Base-by-base conservation (phyloP, 2,329 filamentous ascomycete genomes). In the Trichoderma polysporum region DNA sequence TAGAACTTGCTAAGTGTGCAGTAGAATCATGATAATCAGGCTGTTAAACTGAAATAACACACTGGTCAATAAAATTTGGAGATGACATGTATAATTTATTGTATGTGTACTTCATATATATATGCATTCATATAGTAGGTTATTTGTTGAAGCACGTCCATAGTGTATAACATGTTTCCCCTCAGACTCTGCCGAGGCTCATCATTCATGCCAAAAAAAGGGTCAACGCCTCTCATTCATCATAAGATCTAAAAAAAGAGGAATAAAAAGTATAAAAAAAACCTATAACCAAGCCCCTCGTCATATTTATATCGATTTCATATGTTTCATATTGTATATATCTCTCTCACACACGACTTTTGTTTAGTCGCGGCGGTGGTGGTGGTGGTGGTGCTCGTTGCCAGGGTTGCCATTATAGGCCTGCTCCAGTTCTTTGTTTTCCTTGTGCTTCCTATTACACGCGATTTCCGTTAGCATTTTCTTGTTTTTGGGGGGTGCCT, bases 381-480 rank as follows among this genome's bases (percentile, higher is more conserved):
- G 57, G 15, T 60, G 25, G 12, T 56, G 50, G 41, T 54, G 52
- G 25, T n/a, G n/a, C 1, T 22, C 9, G 33, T 27, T 19, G 45
- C n/a, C n/a, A n/a, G n/a, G n/a, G n/a, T 47, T 27, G 6, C 33
- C 47, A 7, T 45, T 22, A 37, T 35, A 35, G 47, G 52, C 52
- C 33, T 63, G 19, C 22, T 62, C 31, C 25, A 27, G n/a, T 29
- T 39, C 29, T 25, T 72, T 63, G 22, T 74, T 69, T 45, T 67
- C 60, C 66, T 69, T 65, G 52, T 58, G 68, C 57, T 70, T 68
- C 53, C 57, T 62, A 37, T 2, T 10, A 29, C 22, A 56, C 33
- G 31, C n/a, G n/a, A n/a, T n/a, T 25, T 13, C 4, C 19, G 17
- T 58, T 25, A 58, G 54, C 25, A 58, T 31, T 3, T 2, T 17